A percentile compares a stretch with the other conserved stretches of the same genome.
These are phyloP conservation scores for Davidsoniella virescens DNA, from an alignment of 2,329 filamentous ascomycete species.

Conservation along the genomic window DNA sequence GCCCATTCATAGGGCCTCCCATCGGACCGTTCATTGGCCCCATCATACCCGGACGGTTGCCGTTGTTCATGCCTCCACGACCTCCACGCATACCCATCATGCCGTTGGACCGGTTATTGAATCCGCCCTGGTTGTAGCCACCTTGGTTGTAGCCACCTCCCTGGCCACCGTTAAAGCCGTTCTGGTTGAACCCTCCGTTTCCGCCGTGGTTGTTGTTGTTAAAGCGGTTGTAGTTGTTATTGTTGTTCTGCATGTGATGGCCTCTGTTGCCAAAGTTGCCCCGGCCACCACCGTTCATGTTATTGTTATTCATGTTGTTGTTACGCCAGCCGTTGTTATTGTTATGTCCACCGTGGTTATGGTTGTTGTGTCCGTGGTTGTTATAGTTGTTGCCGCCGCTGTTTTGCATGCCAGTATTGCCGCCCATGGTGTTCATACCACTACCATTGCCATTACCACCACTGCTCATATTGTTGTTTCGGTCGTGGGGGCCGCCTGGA, in stretches of 20 bases:
- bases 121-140: slow-evolving; percentile 19
- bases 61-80: slow-evolving; percentile 32
- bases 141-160: slow-evolving; percentile 16
- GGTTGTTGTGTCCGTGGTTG: slow-evolving; percentile 30
- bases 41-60: slow-evolving; percentile 6
- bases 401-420: slow-evolving; percentile 7
- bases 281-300: slow-evolving; percentile 20
- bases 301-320: slow-evolving; percentile 22
- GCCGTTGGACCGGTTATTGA: slow-evolving; percentile 24
- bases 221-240: slow-evolving; percentile 10
- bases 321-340: slow-evolving; percentile 29
- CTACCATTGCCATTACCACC: slow-evolving; percentile 26
- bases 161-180: too few species aligned
- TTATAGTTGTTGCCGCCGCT: too few species aligned
- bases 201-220: slow-evolving; percentile 7
- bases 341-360: slow-evolving; percentile 24
- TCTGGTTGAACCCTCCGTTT: too few species aligned
- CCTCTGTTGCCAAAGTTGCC: slow-evolving; percentile 28
- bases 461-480: slow-evolving; percentile 14
- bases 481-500: slow-evolving; percentile 18
- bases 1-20: not conserved
- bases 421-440: slow-evolving; percentile 33
- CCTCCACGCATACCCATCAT: slow-evolving; percentile 26
- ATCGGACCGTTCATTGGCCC: slow-evolving; percentile 9
- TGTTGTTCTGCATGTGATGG: slow-evolving; percentile 10